phyloP scores from a whole-genome alignment of 2,329 filamentous ascomycete species.

The Ceratocystis huliohia region DNA sequence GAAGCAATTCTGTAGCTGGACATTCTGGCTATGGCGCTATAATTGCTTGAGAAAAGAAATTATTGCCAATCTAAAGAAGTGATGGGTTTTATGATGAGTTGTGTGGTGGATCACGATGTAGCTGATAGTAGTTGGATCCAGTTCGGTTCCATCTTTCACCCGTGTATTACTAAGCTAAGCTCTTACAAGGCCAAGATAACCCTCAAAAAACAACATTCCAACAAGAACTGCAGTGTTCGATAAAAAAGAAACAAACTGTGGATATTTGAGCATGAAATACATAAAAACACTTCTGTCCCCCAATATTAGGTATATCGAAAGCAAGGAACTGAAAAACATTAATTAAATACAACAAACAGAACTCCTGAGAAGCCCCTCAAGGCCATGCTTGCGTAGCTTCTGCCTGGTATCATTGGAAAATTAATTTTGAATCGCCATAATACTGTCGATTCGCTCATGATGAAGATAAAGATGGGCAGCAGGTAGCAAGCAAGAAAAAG shows the following conservation, averaged over 20 bases:
- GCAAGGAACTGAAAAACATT: background rate
- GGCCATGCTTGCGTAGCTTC: background rate
- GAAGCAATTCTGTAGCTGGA: background rate
- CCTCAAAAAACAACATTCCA: no score
- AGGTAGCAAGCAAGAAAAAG: background rate
- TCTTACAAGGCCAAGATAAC: no score
- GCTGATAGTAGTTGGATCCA: no score
- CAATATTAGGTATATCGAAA: background rate
- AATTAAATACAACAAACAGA: background rate
- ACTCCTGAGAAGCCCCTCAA: background rate
- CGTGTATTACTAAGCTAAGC: no score
- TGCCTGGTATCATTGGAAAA: background rate
- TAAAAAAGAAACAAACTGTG: background rate
- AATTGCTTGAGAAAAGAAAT: background rate
- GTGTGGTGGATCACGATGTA: no score
- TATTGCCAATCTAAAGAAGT: no score
- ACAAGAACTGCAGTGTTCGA: no score
- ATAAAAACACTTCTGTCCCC: background rate
- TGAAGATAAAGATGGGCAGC: background rate
- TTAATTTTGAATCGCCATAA: background rate
- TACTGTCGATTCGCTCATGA: background rate
- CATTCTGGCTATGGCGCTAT: background rate
- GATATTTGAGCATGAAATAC: background rate
- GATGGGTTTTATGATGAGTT: no score
- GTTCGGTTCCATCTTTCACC: no score